Evolutionary conservation across 805 yeast genomes (phyloP).

Genomic region (Alloascoidea hylecoeti): DNA sequence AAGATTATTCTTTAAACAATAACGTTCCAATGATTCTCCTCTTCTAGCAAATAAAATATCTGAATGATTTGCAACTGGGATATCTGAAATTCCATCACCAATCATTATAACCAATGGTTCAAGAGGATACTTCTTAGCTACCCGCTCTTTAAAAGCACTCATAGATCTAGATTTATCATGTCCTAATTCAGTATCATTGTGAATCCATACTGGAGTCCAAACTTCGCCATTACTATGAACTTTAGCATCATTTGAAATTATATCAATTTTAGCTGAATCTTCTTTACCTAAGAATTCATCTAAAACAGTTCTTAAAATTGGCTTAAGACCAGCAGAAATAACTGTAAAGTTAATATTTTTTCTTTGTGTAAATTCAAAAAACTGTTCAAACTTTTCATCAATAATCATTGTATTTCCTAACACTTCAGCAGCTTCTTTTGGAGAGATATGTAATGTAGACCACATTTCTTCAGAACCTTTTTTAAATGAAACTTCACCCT

Average conservation of each 20-base stretch:
- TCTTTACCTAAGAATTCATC: constrained; percentile 24
- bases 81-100: constrained; percentile 42
- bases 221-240: constrained; percentile 19
- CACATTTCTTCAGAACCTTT: constrained; percentile 28
- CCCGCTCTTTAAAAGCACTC: constrained; percentile 17
- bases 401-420: constrained; percentile 20
- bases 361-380: constrained; percentile 20
- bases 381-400: constrained; percentile 22
- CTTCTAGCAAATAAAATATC: constrained; percentile 27
- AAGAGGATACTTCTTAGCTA: constrained; percentile 5
- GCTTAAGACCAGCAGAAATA: constrained; percentile 27
- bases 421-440: constrained; percentile 20
- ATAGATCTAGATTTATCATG: constrained; percentile 27
- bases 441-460: constrained; percentile 24
- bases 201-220: constrained; percentile 27
- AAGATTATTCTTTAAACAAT: constrained; percentile 22
- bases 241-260: constrained; percentile 24
- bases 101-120: constrained; percentile 36
- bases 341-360: constrained; percentile 25
- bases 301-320: constrained; percentile 24
- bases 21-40: constrained; percentile 24
- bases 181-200: constrained; percentile 23
- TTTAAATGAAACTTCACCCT: constrained; percentile 20
- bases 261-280: constrained; percentile 19
- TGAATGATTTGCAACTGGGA: constrained; percentile 28